A percentile compares a stretch with the other conserved stretches of the same genome.
phyloP scores from a whole-genome alignment of 2,329 filamentous ascomycete genomes.

The Grosmannia serpens region DNA sequence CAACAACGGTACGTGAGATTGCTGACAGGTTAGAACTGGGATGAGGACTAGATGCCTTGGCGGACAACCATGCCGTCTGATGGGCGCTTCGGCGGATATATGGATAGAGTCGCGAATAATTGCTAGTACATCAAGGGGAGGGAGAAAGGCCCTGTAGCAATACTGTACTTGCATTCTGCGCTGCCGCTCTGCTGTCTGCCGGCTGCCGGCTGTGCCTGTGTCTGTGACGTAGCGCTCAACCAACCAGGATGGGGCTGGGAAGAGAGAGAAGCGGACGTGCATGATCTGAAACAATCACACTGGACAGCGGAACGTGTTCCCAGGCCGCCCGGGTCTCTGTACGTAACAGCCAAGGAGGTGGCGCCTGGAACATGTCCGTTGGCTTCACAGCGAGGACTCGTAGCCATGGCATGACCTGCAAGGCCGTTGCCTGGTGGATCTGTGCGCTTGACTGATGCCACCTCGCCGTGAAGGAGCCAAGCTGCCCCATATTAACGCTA shows the following conservation, averaged over 20 bases:
- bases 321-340: no score
- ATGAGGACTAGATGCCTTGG: slow-evolving; percentile 37
- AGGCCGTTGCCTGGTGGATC: background rate
- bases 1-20: background rate
- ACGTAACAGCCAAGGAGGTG: no score
- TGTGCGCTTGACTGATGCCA: background rate
- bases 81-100: background rate
- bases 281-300: no score
- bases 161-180: background rate
- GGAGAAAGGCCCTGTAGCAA: background rate
- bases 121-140: background rate
- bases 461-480: background rate
- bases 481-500: background rate
- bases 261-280: background rate
- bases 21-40: slow-evolving; percentile 39
- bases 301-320: no score
- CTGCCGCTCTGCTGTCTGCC: background rate
- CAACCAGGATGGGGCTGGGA: background rate
- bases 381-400: background rate
- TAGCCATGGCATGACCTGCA: background rate
- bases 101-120: background rate
- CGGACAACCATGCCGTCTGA: background rate
- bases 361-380: background rate
- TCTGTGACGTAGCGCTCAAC: no score
- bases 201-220: no score